phyloP scores from a whole-genome alignment of 345 rosid species.

The Gynandropsis gynandra region DNA sequence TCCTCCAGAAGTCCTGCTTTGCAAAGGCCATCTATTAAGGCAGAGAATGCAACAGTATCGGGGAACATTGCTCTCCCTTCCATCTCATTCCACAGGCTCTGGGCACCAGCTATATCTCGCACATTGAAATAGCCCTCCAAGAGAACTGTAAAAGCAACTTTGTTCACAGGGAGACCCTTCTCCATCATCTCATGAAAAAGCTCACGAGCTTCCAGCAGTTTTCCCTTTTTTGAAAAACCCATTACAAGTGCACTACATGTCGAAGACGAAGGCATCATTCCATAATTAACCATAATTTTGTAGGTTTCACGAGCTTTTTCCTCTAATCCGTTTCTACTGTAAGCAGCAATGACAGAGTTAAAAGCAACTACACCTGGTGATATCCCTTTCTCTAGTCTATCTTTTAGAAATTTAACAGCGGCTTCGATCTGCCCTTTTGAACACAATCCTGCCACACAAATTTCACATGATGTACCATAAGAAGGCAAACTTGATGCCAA shows the following conservation, averaged over 20 bases:
- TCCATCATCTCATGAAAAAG: constrained; percentile 45
- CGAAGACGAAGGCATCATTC: constrained; percentile 49
- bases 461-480: constrained; percentile 36
- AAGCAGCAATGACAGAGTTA: constrained; percentile 63
- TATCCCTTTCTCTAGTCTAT: constrained; percentile 55
- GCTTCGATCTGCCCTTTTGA: constrained; percentile 57
- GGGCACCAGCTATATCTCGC: constrained; percentile 47
- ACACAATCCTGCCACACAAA: constrained; percentile 51
- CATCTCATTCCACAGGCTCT: constrained; percentile 59
- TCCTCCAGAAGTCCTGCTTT: constrained; percentile 54
- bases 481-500: constrained; percentile 27
- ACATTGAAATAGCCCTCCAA: constrained; percentile 55
- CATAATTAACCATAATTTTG: constrained; percentile 41
- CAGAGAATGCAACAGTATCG: constrained; percentile 59
- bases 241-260: constrained; percentile 56
- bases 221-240: constrained; percentile 52
- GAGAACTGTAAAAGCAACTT: constrained; percentile 52
- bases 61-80: constrained; percentile 39
- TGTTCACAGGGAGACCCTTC: constrained; percentile 42
- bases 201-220: constrained; percentile 43
- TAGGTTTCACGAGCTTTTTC: constrained; percentile 42
- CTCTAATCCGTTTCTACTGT: constrained; percentile 42
- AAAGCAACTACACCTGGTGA: constrained; percentile 45
- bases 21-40: constrained; percentile 59
- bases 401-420: constrained; percentile 38